A percentile compares a stretch with the other conserved stretches of the same genome.
These are phyloP conservation scores for Plasmodium coatneyi DNA, from an alignment of 169 alveolate species.

Conservation along the genomic window DNA sequence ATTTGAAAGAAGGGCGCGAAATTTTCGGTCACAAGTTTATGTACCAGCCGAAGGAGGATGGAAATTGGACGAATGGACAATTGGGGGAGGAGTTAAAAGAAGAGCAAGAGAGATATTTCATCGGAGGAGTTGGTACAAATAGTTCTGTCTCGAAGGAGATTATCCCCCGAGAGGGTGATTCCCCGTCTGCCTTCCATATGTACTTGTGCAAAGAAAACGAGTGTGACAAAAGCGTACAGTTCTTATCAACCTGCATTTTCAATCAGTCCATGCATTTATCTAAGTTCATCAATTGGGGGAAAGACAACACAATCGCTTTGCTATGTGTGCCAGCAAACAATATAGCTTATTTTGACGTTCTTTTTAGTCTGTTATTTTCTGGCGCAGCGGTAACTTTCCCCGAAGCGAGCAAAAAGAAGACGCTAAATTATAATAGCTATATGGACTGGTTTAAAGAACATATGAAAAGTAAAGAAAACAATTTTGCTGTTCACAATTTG, in stretches of 20 bases:
- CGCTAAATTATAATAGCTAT: slow-evolving; percentile 28
- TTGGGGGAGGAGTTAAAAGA: neutral
- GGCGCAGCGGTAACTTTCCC: slow-evolving; percentile 45
- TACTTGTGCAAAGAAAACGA: slow-evolving; percentile 68
- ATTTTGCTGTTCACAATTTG: slow-evolving; percentile 50
- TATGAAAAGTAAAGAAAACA: slow-evolving; percentile 44
- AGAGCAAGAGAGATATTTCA: neutral
- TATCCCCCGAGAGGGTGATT: neutral
- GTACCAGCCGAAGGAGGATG: neutral
- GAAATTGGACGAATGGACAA: neutral
- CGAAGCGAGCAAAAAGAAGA: slow-evolving; percentile 26
- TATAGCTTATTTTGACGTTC: slow-evolving; percentile 46
- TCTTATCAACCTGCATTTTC: slow-evolving; percentile 15
- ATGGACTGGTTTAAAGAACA: slow-evolving; percentile 68
- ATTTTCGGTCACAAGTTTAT: slow-evolving; percentile 11
- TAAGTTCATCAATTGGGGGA: neutral
- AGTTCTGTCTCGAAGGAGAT: neutral
- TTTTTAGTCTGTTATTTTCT: slow-evolving; percentile 32
- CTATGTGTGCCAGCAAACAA: slow-evolving; percentile 59
- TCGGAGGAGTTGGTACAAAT: neutral
- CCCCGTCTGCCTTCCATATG: slow-evolving; percentile 1
- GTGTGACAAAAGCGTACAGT: slow-evolving; percentile 62
- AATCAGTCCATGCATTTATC: slow-evolving; percentile 15
- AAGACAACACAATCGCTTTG: slow-evolving; percentile 11
- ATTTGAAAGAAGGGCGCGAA: slow-evolving; percentile 44